These are phyloP conservation scores for Alternaria sp. DNA, from an alignment of 2,329 filamentous ascomycete genomes.

Conservation along the genomic window DNA sequence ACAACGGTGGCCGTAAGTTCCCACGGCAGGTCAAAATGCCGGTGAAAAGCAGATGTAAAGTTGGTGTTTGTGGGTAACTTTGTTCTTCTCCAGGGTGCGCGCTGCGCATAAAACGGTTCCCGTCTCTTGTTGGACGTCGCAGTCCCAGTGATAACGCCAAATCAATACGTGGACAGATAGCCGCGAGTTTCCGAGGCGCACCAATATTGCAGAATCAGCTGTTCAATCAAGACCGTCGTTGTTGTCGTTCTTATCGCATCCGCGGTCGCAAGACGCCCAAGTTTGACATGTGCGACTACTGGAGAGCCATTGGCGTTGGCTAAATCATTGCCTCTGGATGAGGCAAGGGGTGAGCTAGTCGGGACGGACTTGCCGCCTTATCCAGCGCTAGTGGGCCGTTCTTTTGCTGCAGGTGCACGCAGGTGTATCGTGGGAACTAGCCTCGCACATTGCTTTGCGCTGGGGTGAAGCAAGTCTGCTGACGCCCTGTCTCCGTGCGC, in stretches of 20 bases:
- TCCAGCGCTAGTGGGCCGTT: background rate
- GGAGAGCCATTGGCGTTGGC: background rate
- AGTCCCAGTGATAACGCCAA: background rate
- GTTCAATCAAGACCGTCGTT: background rate
- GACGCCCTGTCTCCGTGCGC: background rate
- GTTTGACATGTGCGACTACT: background rate
- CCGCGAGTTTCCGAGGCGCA: background rate
- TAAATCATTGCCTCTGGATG: background rate
- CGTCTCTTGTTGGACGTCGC: background rate
- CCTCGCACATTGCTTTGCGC: background rate
- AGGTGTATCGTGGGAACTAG: background rate
- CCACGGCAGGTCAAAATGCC: no score
- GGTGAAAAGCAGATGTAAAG: background rate
- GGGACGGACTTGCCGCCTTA: slow-evolving; percentile 2
- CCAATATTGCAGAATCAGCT: background rate
- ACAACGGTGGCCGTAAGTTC: background rate
- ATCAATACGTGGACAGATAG: background rate
- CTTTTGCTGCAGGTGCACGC: background rate
- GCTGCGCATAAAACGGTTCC: background rate
- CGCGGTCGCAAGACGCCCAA: background rate
- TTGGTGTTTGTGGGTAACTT: background rate
- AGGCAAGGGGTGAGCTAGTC: background rate
- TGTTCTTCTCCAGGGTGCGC: background rate
- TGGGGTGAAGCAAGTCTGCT: background rate
- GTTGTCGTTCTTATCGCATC: background rate